A percentile compares a stretch with the other conserved stretches of the same genome.
Conservation (phyloP, 495 filamentous ascomycete genomes). For the Aeminium ludgeri region DNA sequence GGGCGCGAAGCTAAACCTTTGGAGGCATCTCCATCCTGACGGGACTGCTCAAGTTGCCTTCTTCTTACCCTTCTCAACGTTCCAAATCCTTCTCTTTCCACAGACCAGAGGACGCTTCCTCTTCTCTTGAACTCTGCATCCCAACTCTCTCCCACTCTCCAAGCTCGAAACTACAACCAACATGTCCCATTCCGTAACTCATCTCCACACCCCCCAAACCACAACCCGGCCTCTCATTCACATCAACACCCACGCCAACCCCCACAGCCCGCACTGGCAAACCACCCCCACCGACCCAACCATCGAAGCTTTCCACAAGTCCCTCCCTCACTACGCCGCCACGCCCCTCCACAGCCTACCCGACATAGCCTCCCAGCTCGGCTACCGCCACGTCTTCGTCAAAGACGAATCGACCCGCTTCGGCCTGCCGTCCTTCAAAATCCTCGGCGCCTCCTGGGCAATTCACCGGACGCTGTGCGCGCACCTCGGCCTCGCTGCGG, state of each 20-base stretch:
- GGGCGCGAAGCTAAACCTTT: background rate
- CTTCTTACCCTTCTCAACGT: background rate
- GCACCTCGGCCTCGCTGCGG: slow-evolving; percentile 25
- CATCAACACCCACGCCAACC: slow-evolving; percentile 14
- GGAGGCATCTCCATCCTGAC: background rate
- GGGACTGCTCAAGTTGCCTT: background rate
- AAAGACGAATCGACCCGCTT: slow-evolving; percentile 28
- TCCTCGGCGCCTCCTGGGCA: slow-evolving; percentile 62
- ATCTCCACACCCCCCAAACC: slow-evolving; percentile 4
- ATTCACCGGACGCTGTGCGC: slow-evolving; percentile 37
- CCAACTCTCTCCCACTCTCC: background rate
- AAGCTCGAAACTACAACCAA: background rate
- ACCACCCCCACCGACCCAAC: slow-evolving; percentile 6
- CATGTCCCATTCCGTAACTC: slow-evolving; percentile 10
- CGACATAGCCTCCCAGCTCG: slow-evolving; percentile 36
- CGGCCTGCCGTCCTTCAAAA: slow-evolving; percentile 57
- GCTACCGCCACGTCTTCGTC: slow-evolving; percentile 32
- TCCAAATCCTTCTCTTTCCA: no score
- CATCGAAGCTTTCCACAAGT: slow-evolving; percentile 20
- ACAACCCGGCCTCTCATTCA: slow-evolving; percentile 1
- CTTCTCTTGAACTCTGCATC: no score
- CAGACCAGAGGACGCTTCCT: no score
- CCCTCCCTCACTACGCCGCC: slow-evolving; percentile 20
- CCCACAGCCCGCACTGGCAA: slow-evolving; percentile 1
- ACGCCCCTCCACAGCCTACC: slow-evolving; percentile 33